Percentiles rank a stretch among this genome's conserved stretches.
These are phyloP conservation scores for Lactarius sanguifluus DNA, from an alignment of 768 basidiomycete species.

Conservation along the genomic window DNA sequence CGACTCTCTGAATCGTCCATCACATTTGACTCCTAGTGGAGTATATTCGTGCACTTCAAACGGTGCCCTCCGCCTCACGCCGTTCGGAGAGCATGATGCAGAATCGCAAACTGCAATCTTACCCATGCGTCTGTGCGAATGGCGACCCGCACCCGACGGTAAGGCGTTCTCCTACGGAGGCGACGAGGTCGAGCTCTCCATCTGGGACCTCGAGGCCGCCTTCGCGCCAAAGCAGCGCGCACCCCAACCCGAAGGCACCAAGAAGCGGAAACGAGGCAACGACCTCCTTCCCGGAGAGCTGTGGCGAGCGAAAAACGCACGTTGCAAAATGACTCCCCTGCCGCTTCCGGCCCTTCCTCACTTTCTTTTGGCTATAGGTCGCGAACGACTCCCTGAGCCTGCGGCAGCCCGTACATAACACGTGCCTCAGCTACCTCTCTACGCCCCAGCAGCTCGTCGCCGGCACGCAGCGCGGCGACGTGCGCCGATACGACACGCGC, in stretches of 20 bases:
- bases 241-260: constrained; percentile 33
- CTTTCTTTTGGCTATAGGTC: constrained; percentile 40
- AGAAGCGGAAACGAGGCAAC: constrained; percentile 60
- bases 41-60: constrained; percentile 74
- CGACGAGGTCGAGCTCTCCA: constrained; percentile 79
- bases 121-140: constrained; percentile 67
- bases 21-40: constrained; percentile 35
- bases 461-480: constrained; percentile 73
- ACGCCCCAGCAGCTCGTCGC: constrained; percentile 55
- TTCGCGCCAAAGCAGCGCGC: constrained; percentile 36
- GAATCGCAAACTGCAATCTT: constrained; percentile 45
- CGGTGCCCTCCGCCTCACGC: constrained; percentile 62
- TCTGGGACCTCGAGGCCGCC: constrained; percentile 73
- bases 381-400: constrained; percentile 74
- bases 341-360: not conserved
- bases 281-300: constrained; percentile 67
- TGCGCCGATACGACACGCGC: constrained; percentile 77
- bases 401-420: constrained; percentile 77
- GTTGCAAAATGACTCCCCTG: constrained; percentile 16
- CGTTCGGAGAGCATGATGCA: constrained; percentile 31
- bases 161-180: constrained; percentile 77
- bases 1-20: not conserved
- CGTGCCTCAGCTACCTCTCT: constrained; percentile 59
- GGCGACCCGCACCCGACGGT: constrained; percentile 55
- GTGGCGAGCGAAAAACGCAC: constrained; percentile 84